Evolutionary conservation across 2,329 filamentous ascomycete genomes (phyloP), one percentile per base, ranked within the genome.

Genomic region (Penicillium sp.): DNA sequence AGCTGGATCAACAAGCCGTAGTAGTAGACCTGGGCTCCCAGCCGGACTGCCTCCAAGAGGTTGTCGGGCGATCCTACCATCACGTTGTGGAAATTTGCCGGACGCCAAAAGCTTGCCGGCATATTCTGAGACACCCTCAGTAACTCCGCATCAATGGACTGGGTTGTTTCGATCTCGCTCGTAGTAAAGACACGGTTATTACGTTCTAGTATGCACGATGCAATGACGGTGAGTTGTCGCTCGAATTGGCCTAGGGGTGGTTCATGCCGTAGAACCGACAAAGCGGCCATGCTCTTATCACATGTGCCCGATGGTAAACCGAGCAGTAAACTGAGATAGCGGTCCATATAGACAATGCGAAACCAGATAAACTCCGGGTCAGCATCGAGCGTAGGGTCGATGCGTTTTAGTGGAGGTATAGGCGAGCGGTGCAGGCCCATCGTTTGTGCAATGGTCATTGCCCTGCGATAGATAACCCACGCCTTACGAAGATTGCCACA

Each of bases 1-100:
- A 77, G 68, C 52, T 72, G 71, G 47, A 68, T 66, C 2, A 78
- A 60, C 7, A 78, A 62, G 53, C 68, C 66, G 56, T 73, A 73
- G 58, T 77, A 69, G n/a, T 68, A 62, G 9, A 74, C 59, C 49
- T 77, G 74, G n/a, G 65, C 60, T 43, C 65, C 56, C 16, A 74
- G 59, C 0, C 72, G 69, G 2, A 66, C 52, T 5, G 63, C 70
- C 46, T 77, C 70, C 61, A 38, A 68, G 54, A 60, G 57, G 56
- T 54, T 63, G 48, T 59, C 60, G 24, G 62, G 54, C 0, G 61
- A 56, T 24, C 61, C 61, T 12, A 51, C 56, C 18, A 50, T 30
- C 1, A 64, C 35, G 1, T 58, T 49, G 8, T 59, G 52, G 5
- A 70, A 61, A 42, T 63, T 66, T 3, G 71, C 69, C 0, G 63